These are phyloP conservation scores for Diaporthe citri DNA, from an alignment of 2,329 filamentous ascomycete species.

Conservation along the genomic window DNA sequence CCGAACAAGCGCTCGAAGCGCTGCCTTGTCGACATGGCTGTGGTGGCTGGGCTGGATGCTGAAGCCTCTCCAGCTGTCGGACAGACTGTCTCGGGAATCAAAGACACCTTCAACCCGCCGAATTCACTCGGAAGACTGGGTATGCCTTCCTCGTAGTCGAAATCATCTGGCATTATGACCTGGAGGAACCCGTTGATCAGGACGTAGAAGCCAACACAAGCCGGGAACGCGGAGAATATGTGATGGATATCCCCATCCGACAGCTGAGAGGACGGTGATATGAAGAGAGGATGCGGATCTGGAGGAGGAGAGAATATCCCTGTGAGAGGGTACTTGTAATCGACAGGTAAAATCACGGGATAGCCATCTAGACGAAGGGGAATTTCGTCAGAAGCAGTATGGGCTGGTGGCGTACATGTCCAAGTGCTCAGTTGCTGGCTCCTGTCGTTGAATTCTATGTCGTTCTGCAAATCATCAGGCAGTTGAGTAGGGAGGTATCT, in stretches of 20 bases:
- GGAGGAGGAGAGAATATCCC: neutral
- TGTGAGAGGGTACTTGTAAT: neutral
- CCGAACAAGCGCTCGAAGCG: neutral
- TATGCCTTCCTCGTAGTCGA: neutral
- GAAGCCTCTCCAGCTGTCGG: slow-evolving; percentile 12
- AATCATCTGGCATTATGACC: neutral
- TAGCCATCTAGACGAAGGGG: neutral
- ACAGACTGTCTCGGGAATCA: neutral
- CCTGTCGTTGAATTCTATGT: neutral
- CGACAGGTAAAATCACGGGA: neutral
- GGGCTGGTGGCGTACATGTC: too few species aligned
- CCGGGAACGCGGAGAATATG: neutral
- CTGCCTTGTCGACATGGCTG: neutral
- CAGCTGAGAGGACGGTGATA: neutral
- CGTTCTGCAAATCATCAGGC: neutral
- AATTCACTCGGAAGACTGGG: neutral
- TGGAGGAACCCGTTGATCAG: neutral
- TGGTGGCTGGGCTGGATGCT: neutral
- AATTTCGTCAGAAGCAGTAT: neutral
- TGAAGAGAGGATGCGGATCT: neutral
- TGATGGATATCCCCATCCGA: neutral
- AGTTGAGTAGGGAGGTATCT: neutral
- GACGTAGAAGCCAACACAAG: slow-evolving; percentile 7
- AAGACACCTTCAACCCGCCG: neutral
- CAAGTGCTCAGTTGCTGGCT: neutral